phyloP scores from a whole-genome alignment of 768 basidiomycete species.

The Suillus americanus region DNA sequence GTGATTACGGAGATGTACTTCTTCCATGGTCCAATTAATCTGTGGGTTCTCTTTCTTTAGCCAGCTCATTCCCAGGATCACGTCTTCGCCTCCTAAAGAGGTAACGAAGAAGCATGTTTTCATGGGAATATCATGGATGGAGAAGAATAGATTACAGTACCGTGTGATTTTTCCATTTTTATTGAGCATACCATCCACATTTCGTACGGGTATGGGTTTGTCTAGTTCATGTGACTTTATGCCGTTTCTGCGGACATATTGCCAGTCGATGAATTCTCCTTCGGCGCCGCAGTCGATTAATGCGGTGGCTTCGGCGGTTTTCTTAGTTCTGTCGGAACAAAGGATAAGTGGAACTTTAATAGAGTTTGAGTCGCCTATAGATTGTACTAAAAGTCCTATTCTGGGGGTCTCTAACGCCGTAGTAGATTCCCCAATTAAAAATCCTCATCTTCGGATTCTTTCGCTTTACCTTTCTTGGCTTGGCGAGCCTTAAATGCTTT shows the following conservation, averaged over 20 bases:
- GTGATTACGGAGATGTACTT: too few relatives aligned
- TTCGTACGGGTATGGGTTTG: neutral
- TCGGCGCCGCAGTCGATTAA: too few relatives aligned
- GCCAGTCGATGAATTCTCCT: too few relatives aligned
- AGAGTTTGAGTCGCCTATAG: too few relatives aligned
- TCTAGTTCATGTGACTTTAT: too few relatives aligned
- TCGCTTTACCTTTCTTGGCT: neutral
- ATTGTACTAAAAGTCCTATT: too few relatives aligned
- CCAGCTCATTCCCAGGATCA: neutral
- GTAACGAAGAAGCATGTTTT: neutral
- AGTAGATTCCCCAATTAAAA: too few relatives aligned
- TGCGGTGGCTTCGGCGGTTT: too few relatives aligned
- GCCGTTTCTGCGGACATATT: too few relatives aligned
- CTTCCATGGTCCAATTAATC: neutral
- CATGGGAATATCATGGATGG: neutral
- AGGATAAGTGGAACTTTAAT: too few relatives aligned
- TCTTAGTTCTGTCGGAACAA: too few relatives aligned
- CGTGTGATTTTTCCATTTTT: neutral
- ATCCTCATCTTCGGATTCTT: neutral
- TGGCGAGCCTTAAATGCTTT: neutral
- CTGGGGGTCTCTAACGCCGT: too few relatives aligned
- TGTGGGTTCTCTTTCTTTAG: neutral
- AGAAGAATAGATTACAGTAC: neutral
- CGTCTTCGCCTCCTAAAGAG: neutral
- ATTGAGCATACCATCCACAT: neutral